Conservation (phyloP, 495 filamentous ascomycete species). For the Amphirosellinia nigrospora region DNA sequence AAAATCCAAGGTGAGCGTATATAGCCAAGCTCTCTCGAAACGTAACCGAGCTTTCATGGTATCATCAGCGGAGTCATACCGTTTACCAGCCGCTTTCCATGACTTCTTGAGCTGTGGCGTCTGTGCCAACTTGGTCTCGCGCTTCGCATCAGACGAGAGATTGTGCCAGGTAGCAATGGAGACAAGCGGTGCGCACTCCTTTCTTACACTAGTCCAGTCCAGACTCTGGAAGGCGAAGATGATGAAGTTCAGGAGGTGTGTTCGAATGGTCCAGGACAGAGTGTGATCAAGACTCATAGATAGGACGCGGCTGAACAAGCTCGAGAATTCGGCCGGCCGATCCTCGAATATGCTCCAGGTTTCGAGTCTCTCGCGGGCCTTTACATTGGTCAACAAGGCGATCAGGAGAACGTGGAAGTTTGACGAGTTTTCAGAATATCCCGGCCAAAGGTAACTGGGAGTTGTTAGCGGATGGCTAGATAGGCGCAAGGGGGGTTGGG, state of each 20-base stretch:
- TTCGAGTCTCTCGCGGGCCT: slow-evolving; percentile 82
- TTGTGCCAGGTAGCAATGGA: slow-evolving; percentile 97
- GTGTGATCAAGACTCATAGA: slow-evolving; percentile 87
- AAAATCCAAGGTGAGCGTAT: slow-evolving; percentile 84
- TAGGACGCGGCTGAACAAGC: slow-evolving; percentile 86
- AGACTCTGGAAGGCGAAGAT: slow-evolving; percentile 93
- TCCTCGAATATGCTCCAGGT: slow-evolving; percentile 89
- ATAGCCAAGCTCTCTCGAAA: slow-evolving; percentile 95
- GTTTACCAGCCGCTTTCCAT: slow-evolving; percentile 86
- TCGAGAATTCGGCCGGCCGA: slow-evolving; percentile 82
- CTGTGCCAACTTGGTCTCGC: slow-evolving; percentile 72
- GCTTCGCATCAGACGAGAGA: slow-evolving; percentile 70
- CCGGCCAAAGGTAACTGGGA: slow-evolving; percentile 74
- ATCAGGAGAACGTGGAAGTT: slow-evolving; percentile 90
- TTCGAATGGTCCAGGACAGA: slow-evolving; percentile 70
- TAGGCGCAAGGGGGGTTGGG: background rate
- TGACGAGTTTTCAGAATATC: slow-evolving; percentile 85
- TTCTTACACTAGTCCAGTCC: slow-evolving; percentile 85
- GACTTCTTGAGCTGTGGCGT: slow-evolving; percentile 77
- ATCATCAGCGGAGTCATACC: slow-evolving; percentile 88
- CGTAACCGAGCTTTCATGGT: slow-evolving; percentile 74
- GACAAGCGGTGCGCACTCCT: slow-evolving; percentile 94
- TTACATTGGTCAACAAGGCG: slow-evolving; percentile 83
- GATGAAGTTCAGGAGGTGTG: slow-evolving; percentile 82
- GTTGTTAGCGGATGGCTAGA: slow-evolving; percentile 27